Conservation (phyloP, 176 grass and related monocot genomes). For the Elaeis guineensis region DNA sequence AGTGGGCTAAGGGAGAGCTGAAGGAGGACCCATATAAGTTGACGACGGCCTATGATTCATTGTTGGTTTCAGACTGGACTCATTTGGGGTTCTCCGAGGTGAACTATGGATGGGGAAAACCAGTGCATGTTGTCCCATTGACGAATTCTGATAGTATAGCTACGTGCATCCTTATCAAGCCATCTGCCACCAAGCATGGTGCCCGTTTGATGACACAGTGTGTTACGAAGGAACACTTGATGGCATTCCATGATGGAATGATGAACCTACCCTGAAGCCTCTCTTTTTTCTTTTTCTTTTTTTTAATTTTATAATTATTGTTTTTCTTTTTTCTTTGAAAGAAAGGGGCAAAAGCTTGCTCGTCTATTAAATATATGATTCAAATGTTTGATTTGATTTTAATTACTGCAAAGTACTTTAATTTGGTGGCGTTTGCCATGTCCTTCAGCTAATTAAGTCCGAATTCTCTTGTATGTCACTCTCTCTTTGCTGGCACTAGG, state of each 20-base stretch:
- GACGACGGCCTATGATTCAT: conserved; percentile 64
- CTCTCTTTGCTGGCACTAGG: too few relatives aligned
- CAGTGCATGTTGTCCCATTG: conserved; percentile 73
- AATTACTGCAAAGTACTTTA: too few relatives aligned
- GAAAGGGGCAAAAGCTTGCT: too few relatives aligned
- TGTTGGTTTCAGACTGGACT: conserved; percentile 86
- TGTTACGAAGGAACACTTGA: conserved; percentile 47
- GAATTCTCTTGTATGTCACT: too few relatives aligned
- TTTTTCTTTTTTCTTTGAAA: too few relatives aligned
- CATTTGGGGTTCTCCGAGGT: conserved; percentile 78
- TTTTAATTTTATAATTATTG: too few relatives aligned
- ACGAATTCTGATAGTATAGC: conserved; percentile 89
- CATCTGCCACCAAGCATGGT: conserved; percentile 57
- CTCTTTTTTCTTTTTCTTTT: too few relatives aligned
- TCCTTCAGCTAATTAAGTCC: too few relatives aligned
- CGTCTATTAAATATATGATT: too few relatives aligned
- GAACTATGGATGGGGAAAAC: conserved; percentile 81
- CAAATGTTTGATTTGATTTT: too few relatives aligned
- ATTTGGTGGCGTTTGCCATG: too few relatives aligned
- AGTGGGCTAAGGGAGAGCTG: conserved; percentile 36
- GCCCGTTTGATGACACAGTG: conserved; percentile 78
- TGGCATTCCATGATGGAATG: conserved; percentile 63
- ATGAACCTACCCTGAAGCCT: conserved; percentile 32
- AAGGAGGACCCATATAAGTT: conserved; percentile 69
- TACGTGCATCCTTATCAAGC: conserved; percentile 79